Base-by-base conservation (phyloP, 257 asterid genomes). In the Salvia splendens region DNA sequence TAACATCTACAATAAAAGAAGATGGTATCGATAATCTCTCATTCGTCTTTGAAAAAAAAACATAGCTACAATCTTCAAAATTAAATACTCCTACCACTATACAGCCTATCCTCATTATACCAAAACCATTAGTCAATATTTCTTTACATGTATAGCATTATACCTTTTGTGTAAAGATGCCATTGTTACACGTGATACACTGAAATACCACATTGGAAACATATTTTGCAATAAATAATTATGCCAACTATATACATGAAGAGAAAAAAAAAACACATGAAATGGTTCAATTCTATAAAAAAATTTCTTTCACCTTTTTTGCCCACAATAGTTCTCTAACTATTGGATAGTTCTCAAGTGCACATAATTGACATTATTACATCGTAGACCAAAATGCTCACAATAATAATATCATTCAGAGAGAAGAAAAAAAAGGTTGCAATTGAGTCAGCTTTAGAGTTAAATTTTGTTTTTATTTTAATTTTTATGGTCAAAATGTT, bases 311-410 rank as follows among this genome's bases (percentile, higher is more conserved):
- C 1, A 2, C 30, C 15, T 17, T 28, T 46, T 30, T 12, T 8
- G 28, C 32, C 28, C 43, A 12, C 32, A 59, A 17, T 17, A 5
- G 48, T 15, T 50, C 1, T 20, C 11, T 24, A 47, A 70, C 50
- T 52, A 65, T 48, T 28, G 69, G 56, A 10, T 65, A 53, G 20
- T 36, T 15, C 49, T 48, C 67, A 60, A 76, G 76, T 64, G 74
- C 69, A 68, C 65, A 66, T 69, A 49, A 67, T 68, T 68, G 77
- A 49, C 62, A 73, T 73, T 42, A 67, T 80, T 62, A 4, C 12
- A 68, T 57, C 53, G n/a, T 66, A 65, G 74, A 74, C 80, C 69
- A 50, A 38, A 70, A 77, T 69, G 77, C 63, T 66, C 41, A 35
- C 61, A 7, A 61, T 69, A 65, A 77, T 80, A 71, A 73, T 74